Conservation (phyloP, 2,329 filamentous ascomycete species). For the Microcyclospora tardicrescens region DNA sequence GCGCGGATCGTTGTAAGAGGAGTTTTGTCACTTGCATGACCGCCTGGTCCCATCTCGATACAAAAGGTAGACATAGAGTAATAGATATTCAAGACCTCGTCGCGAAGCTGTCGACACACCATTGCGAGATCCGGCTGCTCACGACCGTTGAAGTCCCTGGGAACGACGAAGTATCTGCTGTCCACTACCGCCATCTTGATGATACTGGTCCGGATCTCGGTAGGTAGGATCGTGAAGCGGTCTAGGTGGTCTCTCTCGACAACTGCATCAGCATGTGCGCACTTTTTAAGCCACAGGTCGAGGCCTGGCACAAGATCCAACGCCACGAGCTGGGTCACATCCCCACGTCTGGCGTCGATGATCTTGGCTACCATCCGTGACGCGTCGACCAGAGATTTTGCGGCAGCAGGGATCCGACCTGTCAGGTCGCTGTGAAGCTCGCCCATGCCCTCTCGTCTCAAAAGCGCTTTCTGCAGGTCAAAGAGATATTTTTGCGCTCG, state of each 20-base stretch:
- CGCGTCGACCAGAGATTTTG: too few relatives aligned
- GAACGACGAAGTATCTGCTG: constrained; percentile 9
- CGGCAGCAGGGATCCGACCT: too few relatives aligned
- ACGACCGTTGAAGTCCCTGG: constrained; percentile 4
- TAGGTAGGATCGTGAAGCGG: constrained; percentile 8
- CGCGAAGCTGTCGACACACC: constrained; percentile 10
- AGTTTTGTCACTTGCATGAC: not conserved
- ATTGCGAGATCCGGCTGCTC: constrained; percentile 18
- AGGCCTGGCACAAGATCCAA: too few relatives aligned
- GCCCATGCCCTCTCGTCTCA: too few relatives aligned
- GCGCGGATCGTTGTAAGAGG: not conserved
- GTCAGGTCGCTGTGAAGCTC: too few relatives aligned
- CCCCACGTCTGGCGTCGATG: too few relatives aligned
- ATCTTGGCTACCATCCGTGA: too few relatives aligned
- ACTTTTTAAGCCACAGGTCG: too few relatives aligned
- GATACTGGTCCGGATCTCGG: constrained; percentile 8
- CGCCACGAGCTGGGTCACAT: too few relatives aligned
- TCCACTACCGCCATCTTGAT: constrained; percentile 11
- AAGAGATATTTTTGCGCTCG: too few relatives aligned
- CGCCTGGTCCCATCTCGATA: constrained; percentile 4
- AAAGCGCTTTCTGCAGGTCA: too few relatives aligned
- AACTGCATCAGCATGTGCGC: not conserved
- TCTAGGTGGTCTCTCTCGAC: not conserved
- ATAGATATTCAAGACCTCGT: constrained; percentile 14
- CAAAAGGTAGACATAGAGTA: constrained; percentile 16